Evolutionary conservation across 495 filamentous ascomycete genomes (phyloP), one percentile per base, ranked within the genome.

Genomic region (Hypoxylon perforatum): DNA sequence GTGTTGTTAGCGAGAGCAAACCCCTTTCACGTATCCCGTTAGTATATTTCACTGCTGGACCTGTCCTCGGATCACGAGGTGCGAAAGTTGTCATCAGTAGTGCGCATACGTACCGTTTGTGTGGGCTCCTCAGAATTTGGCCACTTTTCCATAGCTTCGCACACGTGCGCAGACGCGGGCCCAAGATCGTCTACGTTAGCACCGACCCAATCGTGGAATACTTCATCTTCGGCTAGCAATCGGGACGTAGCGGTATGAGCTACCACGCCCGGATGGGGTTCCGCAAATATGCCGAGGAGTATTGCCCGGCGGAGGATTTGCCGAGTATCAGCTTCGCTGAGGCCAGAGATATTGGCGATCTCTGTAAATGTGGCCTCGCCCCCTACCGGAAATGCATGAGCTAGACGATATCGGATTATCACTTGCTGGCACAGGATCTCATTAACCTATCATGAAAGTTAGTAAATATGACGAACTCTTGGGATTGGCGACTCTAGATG

Each of bases 231-330:
- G 23, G 30, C 11, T 5, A 35, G 30, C 30, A 35, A 11, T 5
- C 30, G 30, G 5, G 30, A 35, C 5, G 30, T 11, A 35, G 30
- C 36, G 36, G 10, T 39, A 14, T 39, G 36, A 5, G 36, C 15
- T 12, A 39, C 36, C 36, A 39, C 11, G 36, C 36, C 36, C 15
- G 36, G 36, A 39, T 14, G 36, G 10, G 36, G 36, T 14, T 39
- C 36, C 36, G 11, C 10, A 14, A 39, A 39, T 39, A 39, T 14
- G 36, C 15, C 10, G 42, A 77, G 67, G 35, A 70, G 75, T 51
- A 82, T 79, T 0, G 81, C 82, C 62, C 80, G 75, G 1, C 80
- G 78, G 4, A 84, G 52, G 47, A 85, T 57, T 8, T 76, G 69
- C 23, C 73, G 69, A 22, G 81, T 55, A 49, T 77, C 61, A 5